A percentile compares a stretch with the other conserved stretches of the same genome.
Evolutionary conservation across 1,139 yeast species (phyloP).

Genomic region (Suhomyces maxii): DNA sequence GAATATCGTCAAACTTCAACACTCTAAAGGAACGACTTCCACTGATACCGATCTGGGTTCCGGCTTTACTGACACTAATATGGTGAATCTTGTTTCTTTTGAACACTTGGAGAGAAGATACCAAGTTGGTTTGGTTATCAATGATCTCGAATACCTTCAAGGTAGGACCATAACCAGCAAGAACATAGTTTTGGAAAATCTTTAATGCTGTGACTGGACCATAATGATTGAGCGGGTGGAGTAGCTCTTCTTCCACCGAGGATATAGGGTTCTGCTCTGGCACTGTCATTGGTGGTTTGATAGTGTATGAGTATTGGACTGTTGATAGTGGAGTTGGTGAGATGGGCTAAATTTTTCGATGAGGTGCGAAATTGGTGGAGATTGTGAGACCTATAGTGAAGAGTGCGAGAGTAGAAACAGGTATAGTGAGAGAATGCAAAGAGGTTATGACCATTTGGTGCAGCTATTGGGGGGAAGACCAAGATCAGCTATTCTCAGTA

Average conservation of each 20-base stretch:
- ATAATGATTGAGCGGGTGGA: conserved; percentile 43
- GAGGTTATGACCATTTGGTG: too few species aligned
- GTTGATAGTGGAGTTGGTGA: not conserved
- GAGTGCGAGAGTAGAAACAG: too few species aligned
- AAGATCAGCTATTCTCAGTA: too few species aligned
- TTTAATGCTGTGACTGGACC: conserved; percentile 77
- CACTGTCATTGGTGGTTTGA: conserved; percentile 3
- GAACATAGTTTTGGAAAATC: conserved; percentile 39
- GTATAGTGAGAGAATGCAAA: too few species aligned
- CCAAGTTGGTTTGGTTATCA: conserved; percentile 37
- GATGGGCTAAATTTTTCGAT: conserved; percentile 15
- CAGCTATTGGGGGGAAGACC: too few species aligned
- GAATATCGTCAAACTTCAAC: conserved; percentile 15
- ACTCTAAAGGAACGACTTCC: conserved; percentile 75
- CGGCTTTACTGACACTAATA: conserved; percentile 42
- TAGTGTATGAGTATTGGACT: not conserved
- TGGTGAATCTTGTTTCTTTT: conserved; percentile 78
- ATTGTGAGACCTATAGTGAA: too few species aligned
- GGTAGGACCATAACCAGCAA: conserved; percentile 77
- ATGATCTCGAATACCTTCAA: conserved; percentile 52
- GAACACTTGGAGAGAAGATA: conserved; percentile 52
- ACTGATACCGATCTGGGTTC: conserved; percentile 46
- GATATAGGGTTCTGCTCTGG: conserved; percentile 15
- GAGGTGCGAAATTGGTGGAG: too few species aligned
- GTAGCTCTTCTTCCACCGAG: conserved; percentile 20